Conservation (phyloP, 176 grass and related monocot genomes). For the Chloris gayana region DNA sequence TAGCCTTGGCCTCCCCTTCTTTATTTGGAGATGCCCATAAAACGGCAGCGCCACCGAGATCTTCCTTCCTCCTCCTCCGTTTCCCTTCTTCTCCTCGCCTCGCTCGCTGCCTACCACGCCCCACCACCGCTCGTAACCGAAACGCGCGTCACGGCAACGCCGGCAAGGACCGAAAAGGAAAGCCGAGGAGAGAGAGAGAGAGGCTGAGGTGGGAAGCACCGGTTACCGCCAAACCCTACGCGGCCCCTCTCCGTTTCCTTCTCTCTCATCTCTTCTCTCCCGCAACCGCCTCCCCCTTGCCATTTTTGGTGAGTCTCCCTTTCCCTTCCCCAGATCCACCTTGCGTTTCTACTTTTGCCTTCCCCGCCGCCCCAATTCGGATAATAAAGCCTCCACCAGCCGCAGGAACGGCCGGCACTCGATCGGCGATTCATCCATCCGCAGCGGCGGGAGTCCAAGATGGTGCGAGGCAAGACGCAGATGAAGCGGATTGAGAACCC, state of each 20-base stretch:
- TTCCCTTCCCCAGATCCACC: slow-evolving; percentile 52
- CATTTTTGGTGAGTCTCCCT: slow-evolving; percentile 52
- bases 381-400: neutral
- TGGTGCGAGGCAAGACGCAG: slow-evolving; percentile 90
- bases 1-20: neutral
- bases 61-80: neutral
- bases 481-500: slow-evolving; percentile 82
- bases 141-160: slow-evolving; percentile 32
- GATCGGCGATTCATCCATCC: neutral
- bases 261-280: neutral
- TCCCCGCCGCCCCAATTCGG: slow-evolving; percentile 42
- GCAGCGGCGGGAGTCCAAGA: slow-evolving; percentile 7
- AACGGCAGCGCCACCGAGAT: neutral
- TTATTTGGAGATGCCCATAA: neutral
- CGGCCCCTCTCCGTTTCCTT: neutral
- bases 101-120: neutral
- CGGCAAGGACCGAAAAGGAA: slow-evolving; percentile 51
- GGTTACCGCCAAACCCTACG: slow-evolving; percentile 49
- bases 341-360: slow-evolving; percentile 42
- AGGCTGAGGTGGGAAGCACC: neutral
- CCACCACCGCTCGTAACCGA: neutral
- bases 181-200: slow-evolving; percentile 37
- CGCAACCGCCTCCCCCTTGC: slow-evolving; percentile 34
- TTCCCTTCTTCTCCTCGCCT: neutral
- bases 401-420: neutral